phyloP scores from a whole-genome alignment of 345 rosid genomes.

The Combretum micranthum region DNA sequence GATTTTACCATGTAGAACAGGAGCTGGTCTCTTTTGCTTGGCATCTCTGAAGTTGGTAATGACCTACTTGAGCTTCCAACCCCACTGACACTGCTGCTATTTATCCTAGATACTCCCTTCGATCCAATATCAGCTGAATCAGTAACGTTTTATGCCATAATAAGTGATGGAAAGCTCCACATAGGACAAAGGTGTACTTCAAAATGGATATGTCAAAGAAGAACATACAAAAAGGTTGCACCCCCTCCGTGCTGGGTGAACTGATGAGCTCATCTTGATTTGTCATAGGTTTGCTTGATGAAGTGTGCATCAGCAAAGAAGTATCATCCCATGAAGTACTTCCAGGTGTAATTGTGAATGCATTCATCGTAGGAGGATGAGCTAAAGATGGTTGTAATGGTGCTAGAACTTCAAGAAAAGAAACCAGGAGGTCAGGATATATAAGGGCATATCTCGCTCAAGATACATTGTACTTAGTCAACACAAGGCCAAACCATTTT shows the following conservation, averaged over 20 bases:
- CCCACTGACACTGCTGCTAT: conserved; percentile 38
- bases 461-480: background rate
- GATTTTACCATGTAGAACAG: conserved; percentile 49
- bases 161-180: conserved; percentile 58
- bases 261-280: conserved; percentile 42
- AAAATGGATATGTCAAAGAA: conserved; percentile 14
- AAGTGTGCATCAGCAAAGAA: conserved; percentile 39
- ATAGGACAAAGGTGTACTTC: conserved; percentile 1
- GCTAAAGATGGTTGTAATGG: conserved; percentile 54
- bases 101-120: conserved; percentile 42
- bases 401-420: conserved; percentile 36
- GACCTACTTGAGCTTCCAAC: conserved; percentile 43
- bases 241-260: conserved; percentile 53
- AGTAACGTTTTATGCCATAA: conserved; percentile 55
- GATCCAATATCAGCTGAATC: conserved; percentile 97
- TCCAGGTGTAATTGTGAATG: conserved; percentile 31
- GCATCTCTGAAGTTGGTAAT: conserved; percentile 35
- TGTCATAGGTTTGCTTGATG: conserved; percentile 31
- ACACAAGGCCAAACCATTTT: conserved; percentile 47
- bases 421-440: background rate
- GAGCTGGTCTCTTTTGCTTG: conserved; percentile 39
- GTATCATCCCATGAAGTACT: conserved; percentile 62
- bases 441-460: background rate
- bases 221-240: conserved; percentile 24
- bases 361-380: conserved; percentile 29